Conservation (phyloP, 2,329 filamentous ascomycete species). For the Myriosclerotinia scirpicola region DNA sequence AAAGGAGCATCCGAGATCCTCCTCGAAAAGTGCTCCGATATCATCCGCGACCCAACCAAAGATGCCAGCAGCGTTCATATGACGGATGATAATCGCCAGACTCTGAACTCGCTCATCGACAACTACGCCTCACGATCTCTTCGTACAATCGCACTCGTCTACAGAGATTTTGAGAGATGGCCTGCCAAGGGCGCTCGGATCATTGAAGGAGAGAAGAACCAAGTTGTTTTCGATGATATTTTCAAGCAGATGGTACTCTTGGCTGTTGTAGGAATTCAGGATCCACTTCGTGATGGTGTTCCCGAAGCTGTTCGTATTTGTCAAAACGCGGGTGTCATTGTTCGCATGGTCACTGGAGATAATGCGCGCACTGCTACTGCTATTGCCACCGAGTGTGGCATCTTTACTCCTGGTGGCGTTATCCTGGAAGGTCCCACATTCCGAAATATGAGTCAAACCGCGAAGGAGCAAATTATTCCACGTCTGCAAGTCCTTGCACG, state of each 20-base stretch:
- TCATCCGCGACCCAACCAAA: conserved; percentile 59
- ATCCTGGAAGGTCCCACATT: conserved; percentile 71
- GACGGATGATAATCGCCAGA: conserved; percentile 56
- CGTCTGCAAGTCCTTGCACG: conserved; percentile 67
- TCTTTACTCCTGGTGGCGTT: conserved; percentile 53
- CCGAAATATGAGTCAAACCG: conserved; percentile 57
- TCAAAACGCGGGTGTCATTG: conserved; percentile 66
- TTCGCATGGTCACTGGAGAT: conserved; percentile 74
- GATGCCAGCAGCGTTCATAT: conserved; percentile 54
- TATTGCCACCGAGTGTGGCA: conserved; percentile 71
- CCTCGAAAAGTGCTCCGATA: conserved; percentile 46
- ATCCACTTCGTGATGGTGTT: conserved; percentile 69
- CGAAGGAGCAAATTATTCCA: conserved; percentile 60
- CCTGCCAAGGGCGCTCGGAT: conserved; percentile 58
- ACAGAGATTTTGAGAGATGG: conserved; percentile 69
- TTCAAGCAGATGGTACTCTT: conserved; percentile 74
- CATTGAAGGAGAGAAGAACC: conserved; percentile 58
- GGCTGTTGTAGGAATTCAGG: conserved; percentile 71
- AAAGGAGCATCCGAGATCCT: conserved; percentile 57
- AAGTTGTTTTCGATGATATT: conserved; percentile 65
- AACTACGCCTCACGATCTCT: conserved; percentile 66
- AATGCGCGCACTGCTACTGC: conserved; percentile 71
- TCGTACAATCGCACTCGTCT: conserved; percentile 72
- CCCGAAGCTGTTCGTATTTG: conserved; percentile 66
- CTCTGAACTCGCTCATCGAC: conserved; percentile 55